Percentiles rank a stretch among this genome's conserved stretches.
Evolutionary conservation across 1,284 basidiomycete genomes (phyloP).

Genomic region (Marasmius sp.): DNA sequence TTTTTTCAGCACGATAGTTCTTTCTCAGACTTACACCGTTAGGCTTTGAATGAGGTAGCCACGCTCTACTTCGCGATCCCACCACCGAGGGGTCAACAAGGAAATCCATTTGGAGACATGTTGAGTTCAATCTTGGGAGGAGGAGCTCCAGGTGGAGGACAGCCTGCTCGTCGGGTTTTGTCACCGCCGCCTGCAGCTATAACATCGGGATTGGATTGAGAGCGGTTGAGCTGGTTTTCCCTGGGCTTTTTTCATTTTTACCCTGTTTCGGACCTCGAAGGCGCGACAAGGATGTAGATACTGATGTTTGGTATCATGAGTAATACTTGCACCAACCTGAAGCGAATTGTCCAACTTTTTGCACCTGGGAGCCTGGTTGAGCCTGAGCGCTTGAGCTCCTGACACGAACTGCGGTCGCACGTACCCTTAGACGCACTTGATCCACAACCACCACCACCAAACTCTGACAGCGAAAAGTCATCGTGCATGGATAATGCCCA

Average conservation of each 20-base stretch:
- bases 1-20: neutral
- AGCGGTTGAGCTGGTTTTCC: neutral
- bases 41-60: constrained; percentile 58
- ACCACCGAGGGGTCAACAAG: constrained; percentile 63
- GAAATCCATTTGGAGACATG: constrained; percentile 83
- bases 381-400: too few species aligned
- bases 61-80: constrained; percentile 83
- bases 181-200: constrained; percentile 26
- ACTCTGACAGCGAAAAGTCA: neutral
- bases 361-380: too few species aligned
- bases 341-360: too few species aligned
- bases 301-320: too few species aligned
- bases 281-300: too few species aligned
- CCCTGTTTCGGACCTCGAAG: too few species aligned
- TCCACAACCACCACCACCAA: neutral
- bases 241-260: too few species aligned
- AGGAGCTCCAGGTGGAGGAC: constrained; percentile 30
- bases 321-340: too few species aligned
- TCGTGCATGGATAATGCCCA: constrained; percentile 55
- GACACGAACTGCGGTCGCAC: too few species aligned
- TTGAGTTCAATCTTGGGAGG: constrained; percentile 82
- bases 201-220: constrained; percentile 34
- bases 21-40: neutral
- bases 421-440: too few species aligned
- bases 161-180: constrained; percentile 32